Evolutionary conservation across 345 rosid genomes (phyloP), one percentile per base, ranked within the genome.

Genomic region (Dimocarpus longan): DNA sequence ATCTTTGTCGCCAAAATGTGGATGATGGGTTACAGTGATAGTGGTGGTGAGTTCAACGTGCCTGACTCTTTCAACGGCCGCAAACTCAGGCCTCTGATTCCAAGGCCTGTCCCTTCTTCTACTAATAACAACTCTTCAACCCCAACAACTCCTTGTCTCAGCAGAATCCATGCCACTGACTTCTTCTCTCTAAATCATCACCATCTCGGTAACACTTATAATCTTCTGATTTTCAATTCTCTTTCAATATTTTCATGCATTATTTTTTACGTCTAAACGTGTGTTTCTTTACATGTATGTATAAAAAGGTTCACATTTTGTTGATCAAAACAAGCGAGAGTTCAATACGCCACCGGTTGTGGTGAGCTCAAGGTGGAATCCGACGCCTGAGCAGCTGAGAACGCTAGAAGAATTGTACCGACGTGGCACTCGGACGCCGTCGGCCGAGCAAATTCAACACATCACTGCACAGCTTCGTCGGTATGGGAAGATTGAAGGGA

Each of bases 401-500:
- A 86, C 90, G 22, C 96, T 95, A 0, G 99, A 95, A 83, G 99
- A 95, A 75, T 80, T 95, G 62, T 95, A 95, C 65, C 68, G 90
- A 42, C 84, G 87, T 22, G 99, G 99, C 40, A 95, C 97, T 4
- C 86, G 99, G 81, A 95, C 97, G 5, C 99, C 99, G 6, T 83
- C 97, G 1, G 93, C 99, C 0, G 99, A 95, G 39, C 93, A 95
- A 78, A 95, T 95, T 80, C 98, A 95, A 80, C 91, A 90, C 71
- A 95, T 95, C 59, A 92, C 99, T 1, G 83, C 91, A 10, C 97
- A 93, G 87, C 95, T 95, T 28, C 87, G 94, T 12, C 81, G 96
- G 6, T 95, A 88, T 68, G 99, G 99, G 0, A 95, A 91, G 88
- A 95, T 95, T 10, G 99, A 95, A 90, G 99, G 99, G 44, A 95